Base-by-base conservation (phyloP, 2,329 filamentous ascomycete genomes). In the Arthrobotrys conoides region DNA sequence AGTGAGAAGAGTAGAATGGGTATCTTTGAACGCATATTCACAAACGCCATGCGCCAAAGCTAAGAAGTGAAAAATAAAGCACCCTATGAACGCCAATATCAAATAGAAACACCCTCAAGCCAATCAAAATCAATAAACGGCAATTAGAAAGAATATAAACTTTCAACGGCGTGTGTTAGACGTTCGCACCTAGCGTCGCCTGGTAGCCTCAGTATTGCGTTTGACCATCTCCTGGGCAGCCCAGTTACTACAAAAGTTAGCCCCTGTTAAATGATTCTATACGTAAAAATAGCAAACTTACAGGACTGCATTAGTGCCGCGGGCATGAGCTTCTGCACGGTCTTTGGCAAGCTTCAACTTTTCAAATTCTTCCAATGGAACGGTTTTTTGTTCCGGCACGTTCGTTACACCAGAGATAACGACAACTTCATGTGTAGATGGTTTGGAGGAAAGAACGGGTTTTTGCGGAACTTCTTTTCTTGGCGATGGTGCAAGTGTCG, bases 261-360 rank as follows among this genome's bases (percentile, higher is more conserved):
- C 27, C 20, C 16, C 27, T 12, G 10, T 20, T 49, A 6, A 14
- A n/a, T 18, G 1, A 14, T 10, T 3, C 8, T 18, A 20, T 49
- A 16, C 10, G 14, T 8, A 18, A 14, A 16, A 10, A n/a, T 41
- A 2, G 5, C n/a, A 9, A 51, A 77, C 73, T 68, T 71, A 77
- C 73, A 71, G n/a, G 1, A 68, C 73, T 46, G 73, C 73, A 33
- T 68, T 63, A 18, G 70, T 69, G 6, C 73, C 73, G 16, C 73
- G 68, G 18, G 66, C 20, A 27, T 63, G 59, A 4, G 73, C 73
- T 51, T 77, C 73, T 5, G 73, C 73, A 16, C 73, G 73, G 14
- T 71, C 73, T 30, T 77, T 77, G 4, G 73, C 73, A 5, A 48
- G 27, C 41, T 64, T 67, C 18, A 77, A 30, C 33, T 49, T 67